phyloP scores from a whole-genome alignment of 768 basidiomycete genomes.

The Xerocomellus dryophilus region DNA sequence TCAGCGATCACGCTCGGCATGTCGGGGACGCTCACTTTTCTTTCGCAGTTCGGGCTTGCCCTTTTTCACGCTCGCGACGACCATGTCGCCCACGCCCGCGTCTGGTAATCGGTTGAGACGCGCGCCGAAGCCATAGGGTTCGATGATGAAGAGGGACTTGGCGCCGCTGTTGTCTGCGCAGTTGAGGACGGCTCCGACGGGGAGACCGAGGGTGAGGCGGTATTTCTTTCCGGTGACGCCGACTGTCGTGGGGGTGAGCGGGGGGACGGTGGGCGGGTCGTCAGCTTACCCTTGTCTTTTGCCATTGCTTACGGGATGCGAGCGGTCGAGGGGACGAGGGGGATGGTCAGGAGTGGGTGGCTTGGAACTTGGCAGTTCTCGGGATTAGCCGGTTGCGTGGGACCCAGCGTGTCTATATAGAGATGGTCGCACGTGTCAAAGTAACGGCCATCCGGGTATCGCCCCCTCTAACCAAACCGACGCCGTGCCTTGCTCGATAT shows the following conservation, averaged over 20 bases:
- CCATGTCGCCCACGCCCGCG: constrained; percentile 93
- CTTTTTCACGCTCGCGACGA: constrained; percentile 97
- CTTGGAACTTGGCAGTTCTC: constrained; percentile 17
- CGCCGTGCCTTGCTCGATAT: too few species aligned
- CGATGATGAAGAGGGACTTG: constrained; percentile 92
- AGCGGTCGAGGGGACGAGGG: constrained; percentile 3
- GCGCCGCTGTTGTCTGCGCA: constrained; percentile 99
- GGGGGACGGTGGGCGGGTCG: too few species aligned
- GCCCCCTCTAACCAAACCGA: too few species aligned
- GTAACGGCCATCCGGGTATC: too few species aligned
- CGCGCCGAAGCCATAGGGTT: constrained; percentile 93
- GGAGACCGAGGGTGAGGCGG: constrained; percentile 92
- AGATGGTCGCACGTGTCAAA: too few species aligned
- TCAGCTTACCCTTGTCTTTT: constrained; percentile 27
- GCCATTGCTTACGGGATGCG: constrained; percentile 19
- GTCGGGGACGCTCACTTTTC: constrained; percentile 71
- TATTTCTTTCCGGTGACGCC: constrained; percentile 90
- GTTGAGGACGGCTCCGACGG: constrained; percentile 91
- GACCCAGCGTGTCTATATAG: too few species aligned
- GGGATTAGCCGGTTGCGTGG: not conserved
- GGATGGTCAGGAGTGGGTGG: not conserved
- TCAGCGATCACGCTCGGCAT: constrained; percentile 1
- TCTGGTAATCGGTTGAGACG: constrained; percentile 97
- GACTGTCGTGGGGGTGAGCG: constrained; percentile 32
- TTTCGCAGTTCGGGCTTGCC: constrained; percentile 99